Conservation (phyloP, 2,329 filamentous ascomycete species). For the Botrytis porri region DNA sequence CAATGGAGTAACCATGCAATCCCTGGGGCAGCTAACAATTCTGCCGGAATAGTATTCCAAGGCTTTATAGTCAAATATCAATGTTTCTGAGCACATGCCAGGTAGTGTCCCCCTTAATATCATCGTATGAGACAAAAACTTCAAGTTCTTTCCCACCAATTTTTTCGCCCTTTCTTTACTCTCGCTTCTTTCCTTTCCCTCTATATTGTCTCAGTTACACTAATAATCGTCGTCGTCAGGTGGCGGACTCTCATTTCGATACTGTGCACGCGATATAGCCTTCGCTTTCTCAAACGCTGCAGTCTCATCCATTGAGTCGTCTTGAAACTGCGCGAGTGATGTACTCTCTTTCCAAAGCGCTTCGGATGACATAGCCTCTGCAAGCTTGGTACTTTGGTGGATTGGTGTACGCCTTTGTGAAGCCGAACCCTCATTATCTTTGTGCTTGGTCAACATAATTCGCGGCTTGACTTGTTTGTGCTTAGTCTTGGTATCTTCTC, state of each 20-base stretch:
- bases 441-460: too few species aligned
- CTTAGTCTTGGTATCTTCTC: neutral
- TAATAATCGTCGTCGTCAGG: neutral
- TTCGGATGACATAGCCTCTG: neutral
- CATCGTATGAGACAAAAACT: neutral
- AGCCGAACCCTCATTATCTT: neutral
- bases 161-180: too few species aligned
- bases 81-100: neutral
- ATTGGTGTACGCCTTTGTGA: neutral
- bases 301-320: neutral
- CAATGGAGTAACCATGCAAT: neutral
- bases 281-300: neutral
- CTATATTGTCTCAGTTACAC: too few species aligned
- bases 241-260: neutral
- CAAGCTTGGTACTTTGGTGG: neutral
- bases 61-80: neutral
- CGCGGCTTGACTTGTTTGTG: neutral
- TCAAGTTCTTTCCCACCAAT: neutral
- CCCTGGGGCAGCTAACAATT: neutral
- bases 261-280: neutral
- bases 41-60: too few species aligned
- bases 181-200: neutral
- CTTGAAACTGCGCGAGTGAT: neutral
- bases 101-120: neutral
- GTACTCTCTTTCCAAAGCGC: neutral